Percentiles rank a stretch among this genome's conserved stretches.
Evolutionary conservation across 2,329 filamentous ascomycete species (phyloP).

Genomic region (Ophiosphaerella narmari): DNA sequence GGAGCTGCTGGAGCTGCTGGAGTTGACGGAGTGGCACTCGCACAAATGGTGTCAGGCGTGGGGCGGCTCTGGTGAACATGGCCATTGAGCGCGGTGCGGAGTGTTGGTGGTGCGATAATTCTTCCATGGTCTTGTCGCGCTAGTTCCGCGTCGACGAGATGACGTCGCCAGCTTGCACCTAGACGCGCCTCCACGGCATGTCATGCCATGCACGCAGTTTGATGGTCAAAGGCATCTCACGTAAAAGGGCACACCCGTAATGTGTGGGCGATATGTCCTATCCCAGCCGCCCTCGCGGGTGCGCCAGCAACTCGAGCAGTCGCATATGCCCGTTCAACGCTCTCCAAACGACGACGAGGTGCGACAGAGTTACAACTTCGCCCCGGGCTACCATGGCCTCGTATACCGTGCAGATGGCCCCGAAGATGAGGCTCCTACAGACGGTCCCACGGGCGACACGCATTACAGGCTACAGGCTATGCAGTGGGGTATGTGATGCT

Average conservation of each 20-base stretch:
- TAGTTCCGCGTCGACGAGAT: constrained; percentile 37
- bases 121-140: constrained; percentile 30
- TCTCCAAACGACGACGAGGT: constrained; percentile 71
- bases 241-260: constrained; percentile 32
- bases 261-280: constrained; percentile 72
- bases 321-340: constrained; percentile 74
- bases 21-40: constrained; percentile 8
- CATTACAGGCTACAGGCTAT: constrained; percentile 87
- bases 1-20: constrained; percentile 16
- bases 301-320: constrained; percentile 71
- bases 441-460: constrained; percentile 41
- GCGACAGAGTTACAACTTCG: constrained; percentile 88
- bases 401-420: constrained; percentile 80
- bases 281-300: constrained; percentile 75
- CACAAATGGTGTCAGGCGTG: constrained; percentile 23
- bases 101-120: constrained; percentile 23
- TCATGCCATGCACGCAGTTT: too few relatives aligned
- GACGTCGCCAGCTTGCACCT: constrained; percentile 39
- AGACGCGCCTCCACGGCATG: constrained; percentile 16
- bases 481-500: constrained; percentile 72
- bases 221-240: too few relatives aligned
- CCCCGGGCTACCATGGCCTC: constrained; percentile 81
- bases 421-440: constrained; percentile 51
- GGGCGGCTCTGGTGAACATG: constrained; percentile 45
- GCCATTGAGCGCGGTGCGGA: constrained; percentile 12